Base-by-base conservation (phyloP, 495 filamentous ascomycete genomes). In the Tuber microsphaerosporum region DNA sequence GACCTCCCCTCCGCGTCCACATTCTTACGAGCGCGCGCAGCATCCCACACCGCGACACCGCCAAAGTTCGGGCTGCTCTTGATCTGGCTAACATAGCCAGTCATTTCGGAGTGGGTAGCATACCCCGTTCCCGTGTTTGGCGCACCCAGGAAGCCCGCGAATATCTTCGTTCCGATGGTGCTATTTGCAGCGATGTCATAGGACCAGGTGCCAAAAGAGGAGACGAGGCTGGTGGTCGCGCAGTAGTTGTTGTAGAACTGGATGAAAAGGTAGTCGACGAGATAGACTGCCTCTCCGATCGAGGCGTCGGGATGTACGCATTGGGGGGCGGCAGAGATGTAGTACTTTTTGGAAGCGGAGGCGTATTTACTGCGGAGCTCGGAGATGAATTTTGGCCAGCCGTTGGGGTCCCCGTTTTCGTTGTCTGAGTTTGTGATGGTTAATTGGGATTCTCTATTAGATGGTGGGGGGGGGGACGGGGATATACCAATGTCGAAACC, bases 401-500 rank as follows among this genome's bases (percentile, higher is more conserved):
- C 81, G 20, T 81, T 56, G n/a, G 84, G 82, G 41, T 81, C 81
- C 46, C 82, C 79, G n/a, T 77, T 76, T 71, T 85, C 82, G 71
- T 81, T 82, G 75, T 85, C 82, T 83, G 71, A 5, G 56, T n/a
- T n/a, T 56, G 75, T 31, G 19, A 26, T 26, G 73, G 78, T 65
- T 7, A 65, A 5, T 8, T 8, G 14, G 56, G 56, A 17, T 26
- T 14, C 51, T 61, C 10, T 9, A 9, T 61, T 31, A 61, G 14
- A 9, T 5, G 51, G 22, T 22, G 56, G 26, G 10, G 26, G 26
- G 14, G 14, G 17, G 26, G 56, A 17, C 3, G 6, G 56, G 4
- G 4, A 65, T 7, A 83, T 84, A 75, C 84, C 84, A 43, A 86
- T 78, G 61, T 88, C 87, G 79, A 86, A 88, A n/a, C 87, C 87